phyloP scores from a whole-genome alignment of 2,329 filamentous ascomycete species.

The Pseudogymnoascus sp. region DNA sequence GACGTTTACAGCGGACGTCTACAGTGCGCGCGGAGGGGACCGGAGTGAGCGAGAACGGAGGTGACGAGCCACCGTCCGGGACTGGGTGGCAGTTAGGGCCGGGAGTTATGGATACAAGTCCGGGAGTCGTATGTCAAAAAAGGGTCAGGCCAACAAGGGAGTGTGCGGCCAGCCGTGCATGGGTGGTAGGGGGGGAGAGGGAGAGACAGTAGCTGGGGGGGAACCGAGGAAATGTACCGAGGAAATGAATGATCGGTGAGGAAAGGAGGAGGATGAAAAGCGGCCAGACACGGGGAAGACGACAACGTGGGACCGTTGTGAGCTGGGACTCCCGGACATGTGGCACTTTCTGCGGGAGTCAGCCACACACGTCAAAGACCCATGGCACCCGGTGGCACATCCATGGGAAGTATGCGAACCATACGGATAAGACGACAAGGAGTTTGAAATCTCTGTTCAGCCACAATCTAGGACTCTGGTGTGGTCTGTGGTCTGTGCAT shows the following conservation, averaged over 20 bases:
- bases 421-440: background rate
- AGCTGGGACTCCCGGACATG: background rate
- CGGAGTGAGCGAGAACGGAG: constrained; percentile 1
- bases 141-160: background rate
- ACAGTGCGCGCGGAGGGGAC: background rate
- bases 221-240: background rate
- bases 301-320: background rate
- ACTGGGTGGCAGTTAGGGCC: background rate
- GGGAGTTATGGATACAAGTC: constrained; percentile 2
- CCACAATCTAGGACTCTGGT: background rate
- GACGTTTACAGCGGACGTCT: background rate
- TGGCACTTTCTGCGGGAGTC: background rate
- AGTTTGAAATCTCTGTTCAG: background rate
- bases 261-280: background rate
- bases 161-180: background rate
- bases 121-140: background rate
- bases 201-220: background rate
- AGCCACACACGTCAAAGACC: background rate
- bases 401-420: background rate
- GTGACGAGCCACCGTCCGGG: background rate
- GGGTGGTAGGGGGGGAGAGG: background rate
- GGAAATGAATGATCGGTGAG: background rate
- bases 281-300: background rate
- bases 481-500: background rate
- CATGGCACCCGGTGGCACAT: background rate